These are phyloP conservation scores for Ogataea wickerhamii DNA, from an alignment of 805 yeast genomes.

Conservation along the genomic window DNA sequence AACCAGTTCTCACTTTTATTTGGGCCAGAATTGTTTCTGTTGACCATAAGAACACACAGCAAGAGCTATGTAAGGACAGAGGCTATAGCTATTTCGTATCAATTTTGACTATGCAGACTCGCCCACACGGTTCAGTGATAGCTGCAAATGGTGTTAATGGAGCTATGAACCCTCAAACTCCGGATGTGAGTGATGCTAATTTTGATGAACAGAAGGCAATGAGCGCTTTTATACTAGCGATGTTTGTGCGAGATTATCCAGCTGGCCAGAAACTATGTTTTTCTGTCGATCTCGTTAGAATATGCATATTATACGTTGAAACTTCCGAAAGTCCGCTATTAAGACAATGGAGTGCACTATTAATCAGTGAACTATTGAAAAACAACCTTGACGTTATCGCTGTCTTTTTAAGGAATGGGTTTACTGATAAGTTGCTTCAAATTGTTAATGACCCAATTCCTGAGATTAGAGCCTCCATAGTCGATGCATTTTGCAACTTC, in stretches of 20 bases:
- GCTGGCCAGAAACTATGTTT: conserved; percentile 79
- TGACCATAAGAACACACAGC: conserved; percentile 85
- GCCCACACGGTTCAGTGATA: conserved; percentile 12
- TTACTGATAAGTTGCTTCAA: conserved; percentile 50
- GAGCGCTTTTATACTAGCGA: conserved; percentile 86
- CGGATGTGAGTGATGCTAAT: conserved; percentile 37
- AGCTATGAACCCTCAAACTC: conserved; percentile 12
- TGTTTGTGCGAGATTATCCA: conserved; percentile 76
- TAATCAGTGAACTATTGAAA: conserved; percentile 74
- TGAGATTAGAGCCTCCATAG: conserved; percentile 84
- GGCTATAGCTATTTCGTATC: conserved; percentile 85
- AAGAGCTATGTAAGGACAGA: conserved; percentile 85
- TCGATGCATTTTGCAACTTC: conserved; percentile 69
- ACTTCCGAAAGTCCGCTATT: conserved; percentile 78
- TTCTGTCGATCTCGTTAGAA: conserved; percentile 65
- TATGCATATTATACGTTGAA: conserved; percentile 61
- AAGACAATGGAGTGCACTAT: conserved; percentile 87
- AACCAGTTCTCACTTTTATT: conserved; percentile 89
- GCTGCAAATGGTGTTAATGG: conserved; percentile 4
- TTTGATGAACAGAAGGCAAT: conserved; percentile 89
- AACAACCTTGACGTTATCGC: conserved; percentile 71
- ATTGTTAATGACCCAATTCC: conserved; percentile 87
- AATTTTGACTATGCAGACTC: conserved; percentile 52
- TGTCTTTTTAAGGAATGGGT: conserved; percentile 63
- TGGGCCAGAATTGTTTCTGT: conserved; percentile 99